Conservation (phyloP, 2,329 filamentous ascomycete genomes). For the Phialophora tarda region DNA sequence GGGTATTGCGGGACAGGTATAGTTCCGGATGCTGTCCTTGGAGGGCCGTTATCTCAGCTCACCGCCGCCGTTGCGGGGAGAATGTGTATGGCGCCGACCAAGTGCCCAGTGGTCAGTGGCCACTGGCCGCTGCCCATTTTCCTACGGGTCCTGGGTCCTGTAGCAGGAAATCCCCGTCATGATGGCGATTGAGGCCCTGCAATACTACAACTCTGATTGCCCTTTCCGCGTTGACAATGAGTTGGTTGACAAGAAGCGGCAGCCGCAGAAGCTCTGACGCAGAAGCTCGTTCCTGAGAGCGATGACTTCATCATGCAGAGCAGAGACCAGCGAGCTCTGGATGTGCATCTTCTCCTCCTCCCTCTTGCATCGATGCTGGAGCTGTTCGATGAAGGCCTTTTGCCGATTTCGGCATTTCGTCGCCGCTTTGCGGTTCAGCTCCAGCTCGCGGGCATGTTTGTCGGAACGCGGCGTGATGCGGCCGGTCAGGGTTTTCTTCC, state of each 20-base stretch:
- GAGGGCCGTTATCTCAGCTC: background rate
- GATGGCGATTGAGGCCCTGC: background rate
- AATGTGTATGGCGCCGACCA: background rate
- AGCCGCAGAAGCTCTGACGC: constrained; percentile 31
- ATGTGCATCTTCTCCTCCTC: constrained; percentile 33
- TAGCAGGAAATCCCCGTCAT: background rate
- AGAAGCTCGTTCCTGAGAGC: constrained; percentile 30
- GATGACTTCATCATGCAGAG: constrained; percentile 32
- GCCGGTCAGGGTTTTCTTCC: constrained; percentile 16
- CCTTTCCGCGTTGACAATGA: background rate
- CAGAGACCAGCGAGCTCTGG: constrained; percentile 30
- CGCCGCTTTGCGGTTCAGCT: constrained; percentile 34
- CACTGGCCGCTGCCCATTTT: background rate
- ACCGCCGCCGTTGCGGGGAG: background rate
- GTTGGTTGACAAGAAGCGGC: constrained; percentile 10
- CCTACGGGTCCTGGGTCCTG: background rate
- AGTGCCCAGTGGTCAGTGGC: background rate
- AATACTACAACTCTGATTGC: background rate
- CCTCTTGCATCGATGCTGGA: constrained; percentile 28
- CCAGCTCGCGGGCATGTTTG: constrained; percentile 34
- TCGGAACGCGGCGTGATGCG: constrained; percentile 30
- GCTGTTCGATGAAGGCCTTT: constrained; percentile 31
- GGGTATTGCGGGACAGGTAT: background rate
- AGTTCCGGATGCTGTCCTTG: background rate
- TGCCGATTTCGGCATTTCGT: constrained; percentile 34